phyloP scores from a whole-genome alignment of 768 basidiomycete genomes.

The Lactarius sp. region DNA sequence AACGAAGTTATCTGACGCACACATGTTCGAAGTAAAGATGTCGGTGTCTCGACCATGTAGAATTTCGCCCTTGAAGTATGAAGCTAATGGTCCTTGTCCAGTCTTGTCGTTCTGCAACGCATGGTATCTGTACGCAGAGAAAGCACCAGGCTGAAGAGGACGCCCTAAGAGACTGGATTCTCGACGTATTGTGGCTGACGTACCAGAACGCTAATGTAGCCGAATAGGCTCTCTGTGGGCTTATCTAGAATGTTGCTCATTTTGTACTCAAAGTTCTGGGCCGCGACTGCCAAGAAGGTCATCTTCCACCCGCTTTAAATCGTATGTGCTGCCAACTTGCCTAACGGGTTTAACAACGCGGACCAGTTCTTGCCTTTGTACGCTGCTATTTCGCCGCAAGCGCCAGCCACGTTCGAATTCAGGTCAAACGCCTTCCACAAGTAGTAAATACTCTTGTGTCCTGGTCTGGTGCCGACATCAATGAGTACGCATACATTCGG shows the following conservation, averaged over 20 bases:
- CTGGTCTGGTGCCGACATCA: conserved; percentile 91
- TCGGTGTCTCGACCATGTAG: conserved; percentile 80
- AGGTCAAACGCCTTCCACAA: conserved; percentile 95
- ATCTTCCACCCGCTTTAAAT: neutral
- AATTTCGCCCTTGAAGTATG: conserved; percentile 96
- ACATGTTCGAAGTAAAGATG: conserved; percentile 97
- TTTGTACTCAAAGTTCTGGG: conserved; percentile 96
- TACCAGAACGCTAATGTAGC: conserved; percentile 94
- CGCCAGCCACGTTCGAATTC: conserved; percentile 89
- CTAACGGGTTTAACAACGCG: conserved; percentile 76
- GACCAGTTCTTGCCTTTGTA: conserved; percentile 91
- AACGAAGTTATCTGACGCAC: conserved; percentile 39
- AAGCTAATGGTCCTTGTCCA: conserved; percentile 84
- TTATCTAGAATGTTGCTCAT: conserved; percentile 88
- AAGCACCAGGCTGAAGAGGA: conserved; percentile 72
- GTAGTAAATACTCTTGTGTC: conserved; percentile 83
- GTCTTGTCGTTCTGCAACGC: conserved; percentile 80
- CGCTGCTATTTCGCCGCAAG: conserved; percentile 93
- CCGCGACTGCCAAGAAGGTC: conserved; percentile 53
- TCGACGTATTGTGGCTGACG: conserved; percentile 20
- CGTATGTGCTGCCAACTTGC: conserved; percentile 34
- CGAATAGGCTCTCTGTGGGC: conserved; percentile 83
- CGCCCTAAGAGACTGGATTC: neutral
- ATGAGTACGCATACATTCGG: conserved; percentile 90
- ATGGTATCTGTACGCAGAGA: conserved; percentile 90